Conservation (phyloP, 2,329 filamentous ascomycete species). For the Colletotrichum tanaceti region DNA sequence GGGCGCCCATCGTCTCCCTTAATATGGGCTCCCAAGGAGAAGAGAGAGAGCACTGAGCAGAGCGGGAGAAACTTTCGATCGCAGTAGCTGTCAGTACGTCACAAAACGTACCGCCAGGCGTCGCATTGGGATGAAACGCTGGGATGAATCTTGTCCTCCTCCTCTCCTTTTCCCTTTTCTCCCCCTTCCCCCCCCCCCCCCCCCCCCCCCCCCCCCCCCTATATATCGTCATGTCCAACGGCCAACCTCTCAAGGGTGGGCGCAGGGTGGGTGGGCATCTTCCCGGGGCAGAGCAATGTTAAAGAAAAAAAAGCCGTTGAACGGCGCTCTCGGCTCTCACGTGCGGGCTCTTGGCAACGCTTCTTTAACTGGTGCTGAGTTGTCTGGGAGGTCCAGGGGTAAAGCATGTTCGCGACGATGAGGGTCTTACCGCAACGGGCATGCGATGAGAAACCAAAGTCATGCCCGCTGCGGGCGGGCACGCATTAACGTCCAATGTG, state of each 20-base stretch:
- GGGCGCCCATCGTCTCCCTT: conserved; percentile 19
- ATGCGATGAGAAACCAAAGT: conserved; percentile 37
- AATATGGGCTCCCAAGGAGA: conserved; percentile 27
- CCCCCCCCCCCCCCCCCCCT: no score
- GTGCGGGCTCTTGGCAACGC: no score
- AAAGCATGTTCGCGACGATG: conserved; percentile 15
- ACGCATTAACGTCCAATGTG: conserved; percentile 20
- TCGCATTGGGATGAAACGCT: conserved; percentile 37
- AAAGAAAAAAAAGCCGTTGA: neutral
- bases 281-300: neutral
- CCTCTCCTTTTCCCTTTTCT: neutral
- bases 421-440: conserved; percentile 38
- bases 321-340: neutral
- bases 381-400: conserved; percentile 31
- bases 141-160: conserved; percentile 33
- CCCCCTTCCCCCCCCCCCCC: no score
- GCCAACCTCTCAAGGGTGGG: conserved; percentile 4
- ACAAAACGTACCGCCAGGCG: conserved; percentile 24
- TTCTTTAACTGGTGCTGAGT: neutral
- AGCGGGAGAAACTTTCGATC: conserved; percentile 20
- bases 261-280: neutral
- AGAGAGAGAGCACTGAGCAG: conserved; percentile 17
- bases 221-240: neutral
- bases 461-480: conserved; percentile 31
- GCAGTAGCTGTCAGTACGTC: conserved; percentile 37